Conservation (phyloP, 1,139 yeast species). For the Nadsonia commutata region DNA sequence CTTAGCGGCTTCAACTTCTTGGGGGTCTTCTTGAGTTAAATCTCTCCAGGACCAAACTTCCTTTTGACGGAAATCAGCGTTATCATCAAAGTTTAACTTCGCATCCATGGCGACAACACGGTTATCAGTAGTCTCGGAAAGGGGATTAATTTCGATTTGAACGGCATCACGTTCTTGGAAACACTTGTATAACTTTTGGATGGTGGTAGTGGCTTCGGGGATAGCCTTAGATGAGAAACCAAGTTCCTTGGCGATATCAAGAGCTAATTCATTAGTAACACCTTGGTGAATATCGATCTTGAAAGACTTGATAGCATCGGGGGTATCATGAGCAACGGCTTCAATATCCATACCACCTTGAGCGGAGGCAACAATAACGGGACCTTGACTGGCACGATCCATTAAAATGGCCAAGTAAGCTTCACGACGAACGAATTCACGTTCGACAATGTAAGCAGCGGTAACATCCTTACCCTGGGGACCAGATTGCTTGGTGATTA, state of each 20-base stretch:
- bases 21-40: constrained; percentile 93
- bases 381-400: constrained; percentile 85
- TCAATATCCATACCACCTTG: constrained; percentile 99
- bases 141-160: constrained; percentile 96
- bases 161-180: constrained; percentile 89
- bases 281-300: constrained; percentile 65
- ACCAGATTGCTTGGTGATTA: constrained; percentile 97
- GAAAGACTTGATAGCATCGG: constrained; percentile 85
- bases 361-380: constrained; percentile 87
- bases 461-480: constrained; percentile 94
- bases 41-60: constrained; percentile 97
- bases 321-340: constrained; percentile 89
- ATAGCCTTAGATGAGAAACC: constrained; percentile 72
- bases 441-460: constrained; percentile 90
- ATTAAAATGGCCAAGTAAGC: constrained; percentile 88
- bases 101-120: constrained; percentile 98
- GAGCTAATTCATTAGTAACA: constrained; percentile 65
- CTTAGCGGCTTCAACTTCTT: constrained; percentile 84
- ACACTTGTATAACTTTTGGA: constrained; percentile 76
- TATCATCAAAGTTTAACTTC: constrained; percentile 94
- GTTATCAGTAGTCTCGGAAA: constrained; percentile 84
- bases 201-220: constrained; percentile 76
- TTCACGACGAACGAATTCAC: constrained; percentile 87
- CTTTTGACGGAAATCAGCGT: constrained; percentile 87
- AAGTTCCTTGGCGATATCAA: constrained; percentile 59